Evolutionary conservation across 2,329 filamentous ascomycete genomes (phyloP), one percentile per base, ranked within the genome.

Genomic region (Calonectria pteridis): DNA sequence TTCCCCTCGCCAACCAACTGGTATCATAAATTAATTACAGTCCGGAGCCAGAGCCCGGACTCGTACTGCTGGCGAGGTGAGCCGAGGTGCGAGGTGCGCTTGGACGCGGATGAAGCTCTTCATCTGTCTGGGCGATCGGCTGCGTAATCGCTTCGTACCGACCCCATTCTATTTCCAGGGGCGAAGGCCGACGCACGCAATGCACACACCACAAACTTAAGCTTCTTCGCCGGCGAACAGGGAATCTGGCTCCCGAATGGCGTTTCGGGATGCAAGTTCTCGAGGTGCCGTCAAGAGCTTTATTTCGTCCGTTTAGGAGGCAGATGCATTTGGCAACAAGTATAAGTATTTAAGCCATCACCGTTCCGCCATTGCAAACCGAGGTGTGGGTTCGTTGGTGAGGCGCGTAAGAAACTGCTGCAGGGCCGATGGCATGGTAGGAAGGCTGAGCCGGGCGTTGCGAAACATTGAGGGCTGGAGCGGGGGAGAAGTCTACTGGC

Each of bases 141-240:
- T 75, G 84, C 77, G 74, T 79, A 78, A 76, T 72, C 68, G 70
- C 68, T 76, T 68, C 59, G 75, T 70, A 73, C 67, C 73, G 75
- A 75, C 74, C 53, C 69, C 71, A 71, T 73, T 64, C 71, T 75
- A 43, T 65, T 76, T 76, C 76, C 78, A 80, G 78, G 78, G 78
- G 77, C 74, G 20, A 64, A 40, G 53, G 53, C 49, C 74, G 71
- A 76, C 75, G 78, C 75, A 63, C 53, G 64, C 43, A 77, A 77
- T 76, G 67, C 59, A 73, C 68, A 75, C 73, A 77, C 77, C 78
- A 79, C 77, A 72, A 49, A 77, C 74, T 80, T 79, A 79, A 79
- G 78, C 78, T 79, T 79, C 78, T 79, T 79, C 72, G 40, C 46
- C n/a, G 68, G 37, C 68, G 73, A 73, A 75, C 71, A 75, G 71